phyloP scores from a whole-genome alignment of 352 stramenopile genomes.

The Globisporangium uncinulatum region DNA sequence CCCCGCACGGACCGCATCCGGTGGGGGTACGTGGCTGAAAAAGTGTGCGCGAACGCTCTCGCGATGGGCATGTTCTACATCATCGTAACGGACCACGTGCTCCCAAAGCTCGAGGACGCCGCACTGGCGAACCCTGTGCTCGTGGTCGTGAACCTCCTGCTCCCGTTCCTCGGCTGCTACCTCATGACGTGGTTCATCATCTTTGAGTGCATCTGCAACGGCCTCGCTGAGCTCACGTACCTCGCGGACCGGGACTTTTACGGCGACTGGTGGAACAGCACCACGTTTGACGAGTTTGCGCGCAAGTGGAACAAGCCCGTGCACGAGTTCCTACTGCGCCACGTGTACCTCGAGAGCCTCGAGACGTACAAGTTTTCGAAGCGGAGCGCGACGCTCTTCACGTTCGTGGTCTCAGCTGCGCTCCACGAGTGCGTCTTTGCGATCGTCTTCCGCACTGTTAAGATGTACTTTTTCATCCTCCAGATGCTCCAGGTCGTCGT shows the following conservation, averaged over 20 bases:
- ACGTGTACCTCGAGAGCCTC: conserved; percentile 79
- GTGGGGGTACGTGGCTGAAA: conserved; percentile 78
- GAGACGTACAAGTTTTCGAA: conserved; percentile 69
- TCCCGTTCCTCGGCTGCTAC: conserved; percentile 94
- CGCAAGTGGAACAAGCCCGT: conserved; percentile 97
- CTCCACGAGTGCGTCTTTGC: conserved; percentile 95
- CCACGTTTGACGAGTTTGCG: conserved; percentile 87
- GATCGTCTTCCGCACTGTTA: conserved; percentile 92
- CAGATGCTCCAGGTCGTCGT: conserved; percentile 95
- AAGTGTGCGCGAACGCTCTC: conserved; percentile 73
- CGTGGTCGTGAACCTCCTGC: conserved; percentile 76
- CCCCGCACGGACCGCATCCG: conserved; percentile 80
- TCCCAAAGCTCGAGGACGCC: conserved; percentile 74
- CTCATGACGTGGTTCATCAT: conserved; percentile 96
- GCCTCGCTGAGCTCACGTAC: conserved; percentile 91
- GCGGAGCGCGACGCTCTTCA: conserved; percentile 76
- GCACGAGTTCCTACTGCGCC: conserved; percentile 91
- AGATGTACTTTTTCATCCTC: conserved; percentile 91
- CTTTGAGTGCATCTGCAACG: conserved; percentile 96
- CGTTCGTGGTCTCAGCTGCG: conserved; percentile 93
- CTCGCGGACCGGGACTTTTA: conserved; percentile 93
- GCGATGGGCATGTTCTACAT: conserved; percentile 86
- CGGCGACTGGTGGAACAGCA: conserved; percentile 97
- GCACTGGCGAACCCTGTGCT: conserved; percentile 48
- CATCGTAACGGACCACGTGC: conserved; percentile 87